Evolutionary conservation across 192 early-diverging fungal species (phyloP).

Genomic region (Umbelopsis isabellina): DNA sequence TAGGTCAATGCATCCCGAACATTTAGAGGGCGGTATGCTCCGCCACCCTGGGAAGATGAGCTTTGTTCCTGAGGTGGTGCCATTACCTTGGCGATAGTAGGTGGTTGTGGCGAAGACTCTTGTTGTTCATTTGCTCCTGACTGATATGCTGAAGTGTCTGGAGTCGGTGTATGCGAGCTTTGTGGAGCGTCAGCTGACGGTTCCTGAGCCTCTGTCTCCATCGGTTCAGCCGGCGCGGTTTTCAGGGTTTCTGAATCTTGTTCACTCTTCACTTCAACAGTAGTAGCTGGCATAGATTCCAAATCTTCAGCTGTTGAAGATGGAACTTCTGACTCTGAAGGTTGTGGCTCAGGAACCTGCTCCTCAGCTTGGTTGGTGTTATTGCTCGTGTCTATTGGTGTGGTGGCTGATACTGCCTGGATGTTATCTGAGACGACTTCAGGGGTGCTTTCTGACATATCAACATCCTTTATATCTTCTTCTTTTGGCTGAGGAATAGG

Average conservation of each 20-base stretch:
- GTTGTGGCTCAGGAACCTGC: not conserved
- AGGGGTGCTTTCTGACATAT: not conserved
- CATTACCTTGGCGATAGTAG: not conserved
- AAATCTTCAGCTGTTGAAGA: not conserved
- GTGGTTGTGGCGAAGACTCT: not conserved
- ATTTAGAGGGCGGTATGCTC: constrained; percentile 66
- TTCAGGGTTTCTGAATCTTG: not conserved
- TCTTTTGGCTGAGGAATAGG: not conserved
- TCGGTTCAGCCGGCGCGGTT: not conserved
- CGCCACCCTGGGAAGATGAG: not conserved
- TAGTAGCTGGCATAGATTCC: not conserved
- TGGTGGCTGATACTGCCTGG: not conserved
- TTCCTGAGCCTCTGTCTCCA: constrained; percentile 9
- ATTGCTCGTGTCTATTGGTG: not conserved
- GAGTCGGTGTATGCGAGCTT: not conserved
- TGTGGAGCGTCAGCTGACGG: not conserved
- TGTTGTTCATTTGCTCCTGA: not conserved
- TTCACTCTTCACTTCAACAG: not conserved
- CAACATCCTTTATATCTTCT: not conserved
- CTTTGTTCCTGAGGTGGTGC: not conserved
- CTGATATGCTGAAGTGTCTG: not conserved
- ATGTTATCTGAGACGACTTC: not conserved
- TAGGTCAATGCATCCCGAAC: constrained; percentile 96
- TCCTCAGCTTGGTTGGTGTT: not conserved
- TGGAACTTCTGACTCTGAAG: not conserved